Conservation (phyloP, 345 rosid genomes). For the Lepidium africanum region DNA sequence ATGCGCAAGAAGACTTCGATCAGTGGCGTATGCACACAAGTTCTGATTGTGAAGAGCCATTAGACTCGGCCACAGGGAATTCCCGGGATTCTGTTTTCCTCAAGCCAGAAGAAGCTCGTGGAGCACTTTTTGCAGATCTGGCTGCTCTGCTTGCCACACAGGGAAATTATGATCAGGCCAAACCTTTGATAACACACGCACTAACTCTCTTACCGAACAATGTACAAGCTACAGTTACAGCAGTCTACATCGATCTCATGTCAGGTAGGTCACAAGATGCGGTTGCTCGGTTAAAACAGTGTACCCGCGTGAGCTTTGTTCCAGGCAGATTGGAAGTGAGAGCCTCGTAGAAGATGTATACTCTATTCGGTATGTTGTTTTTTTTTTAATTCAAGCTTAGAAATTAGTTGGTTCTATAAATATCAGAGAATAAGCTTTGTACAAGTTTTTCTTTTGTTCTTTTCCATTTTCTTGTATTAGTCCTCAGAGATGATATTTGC, state of each 20-base stretch:
- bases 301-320: constrained; percentile 60
- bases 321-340: constrained; percentile 32
- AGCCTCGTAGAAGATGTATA: constrained; percentile 18
- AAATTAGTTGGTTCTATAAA: constrained; percentile 10
- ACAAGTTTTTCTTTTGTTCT: background rate
- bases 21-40: constrained; percentile 45
- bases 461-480: background rate
- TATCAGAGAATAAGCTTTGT: constrained; percentile 9
- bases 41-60: constrained; percentile 58
- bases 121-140: constrained; percentile 69
- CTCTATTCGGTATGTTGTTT: background rate
- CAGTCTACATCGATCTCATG: constrained; percentile 67
- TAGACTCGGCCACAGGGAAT: constrained; percentile 28
- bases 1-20: constrained; percentile 59
- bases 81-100: constrained; percentile 36
- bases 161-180: constrained; percentile 69
- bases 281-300: constrained; percentile 65
- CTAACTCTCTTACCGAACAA: constrained; percentile 50
- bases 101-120: constrained; percentile 88
- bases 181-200: constrained; percentile 49
- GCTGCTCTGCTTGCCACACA: constrained; percentile 59
- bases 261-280: constrained; percentile 75
- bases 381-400: constrained; percentile 1
- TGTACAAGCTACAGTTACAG: constrained; percentile 70
- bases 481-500: constrained; percentile 7